Evolutionary conservation across 495 filamentous ascomycete genomes (phyloP), one percentile per base, ranked within the genome.

Genomic region (Parachaetomium inaequale): DNA sequence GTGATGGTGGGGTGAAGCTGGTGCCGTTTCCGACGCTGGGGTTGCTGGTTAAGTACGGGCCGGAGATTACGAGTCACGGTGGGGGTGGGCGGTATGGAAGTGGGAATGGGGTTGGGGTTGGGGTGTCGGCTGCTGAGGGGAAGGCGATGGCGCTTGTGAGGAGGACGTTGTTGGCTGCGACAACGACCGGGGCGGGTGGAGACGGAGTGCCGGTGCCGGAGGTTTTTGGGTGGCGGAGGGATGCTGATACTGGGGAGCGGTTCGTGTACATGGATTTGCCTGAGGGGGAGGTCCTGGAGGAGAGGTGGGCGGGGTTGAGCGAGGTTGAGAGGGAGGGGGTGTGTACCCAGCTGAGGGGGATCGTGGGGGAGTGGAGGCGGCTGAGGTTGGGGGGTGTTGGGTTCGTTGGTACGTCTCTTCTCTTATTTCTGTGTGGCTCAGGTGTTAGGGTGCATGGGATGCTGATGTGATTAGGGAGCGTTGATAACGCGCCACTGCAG

Each of bases 191-290:
- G n/a, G n/a, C n/a, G n/a, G n/a, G n/a, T 19, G 7, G 8, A n/a
- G n/a, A n/a, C n/a, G n/a, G n/a, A n/a, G 67, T 25, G 25, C 25
- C 38, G 31, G 43, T 69, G 29, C 67, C 64, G 4, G 64, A 69
- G 52, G 61, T 66, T 3, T 69, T 62, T 51, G 67, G 67, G 23
- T 69, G 67, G 67, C 49, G 64, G 38, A 29, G 56, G 55, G 64
- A 66, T 50, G 47, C 8, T 11, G 64, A 25, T 19, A 59, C 31
- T 0, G 53, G 61, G 54, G 61, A 67, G 53, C 15, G 62, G 52
- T 63, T 58, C 21, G 28, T 66, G 26, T 66, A 63, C 25, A 57
- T 63, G 54, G 58, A 36, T 0, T 3, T 63, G 32, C 64, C 61
- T 17, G 38, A 47, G 47, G 59, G 54, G 26, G 55, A 46, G n/a